Percentiles rank a stretch among this genome's conserved stretches.
Conservation (phyloP, 371 early-diverging fungal genomes). For the Mortierella sp. region DNA sequence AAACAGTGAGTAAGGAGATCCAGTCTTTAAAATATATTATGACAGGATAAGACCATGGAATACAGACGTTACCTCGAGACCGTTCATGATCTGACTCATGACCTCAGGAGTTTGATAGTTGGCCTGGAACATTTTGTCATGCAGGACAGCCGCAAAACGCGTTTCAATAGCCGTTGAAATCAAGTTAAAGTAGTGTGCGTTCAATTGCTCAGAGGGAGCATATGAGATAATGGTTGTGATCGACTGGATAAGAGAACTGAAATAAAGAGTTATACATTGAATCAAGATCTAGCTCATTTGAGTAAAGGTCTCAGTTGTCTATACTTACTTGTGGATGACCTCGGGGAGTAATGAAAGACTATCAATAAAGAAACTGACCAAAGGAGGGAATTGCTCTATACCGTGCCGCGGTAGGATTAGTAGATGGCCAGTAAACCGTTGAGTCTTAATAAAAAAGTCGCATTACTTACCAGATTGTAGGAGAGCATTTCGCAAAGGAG, state of each 20-base stretch:
- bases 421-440: not conserved
- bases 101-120: constrained; percentile 70
- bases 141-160: constrained; percentile 66
- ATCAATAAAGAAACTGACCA: constrained; percentile 72
- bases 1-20: not conserved
- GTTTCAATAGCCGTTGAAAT: constrained; percentile 73
- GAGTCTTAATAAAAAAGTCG: not conserved
- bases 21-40: not conserved
- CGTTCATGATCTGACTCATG: constrained; percentile 72
- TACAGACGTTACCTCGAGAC: constrained; percentile 68
- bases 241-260: constrained; percentile 75
- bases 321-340: constrained; percentile 70
- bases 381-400: constrained; percentile 68
- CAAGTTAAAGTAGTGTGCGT: constrained; percentile 66
- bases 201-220: constrained; percentile 62
- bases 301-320: not conserved
- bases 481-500: constrained; percentile 65
- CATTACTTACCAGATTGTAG: constrained; percentile 66
- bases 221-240: constrained; percentile 75
- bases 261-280: too few relatives aligned
- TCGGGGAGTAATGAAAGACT: constrained; percentile 75
- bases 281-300: not conserved
- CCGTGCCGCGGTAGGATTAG: not conserved
- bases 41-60: not conserved
- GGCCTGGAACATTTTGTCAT: constrained; percentile 69